Conservation (phyloP, 1,284 basidiomycete species). For the Ustilago nuda region DNA sequence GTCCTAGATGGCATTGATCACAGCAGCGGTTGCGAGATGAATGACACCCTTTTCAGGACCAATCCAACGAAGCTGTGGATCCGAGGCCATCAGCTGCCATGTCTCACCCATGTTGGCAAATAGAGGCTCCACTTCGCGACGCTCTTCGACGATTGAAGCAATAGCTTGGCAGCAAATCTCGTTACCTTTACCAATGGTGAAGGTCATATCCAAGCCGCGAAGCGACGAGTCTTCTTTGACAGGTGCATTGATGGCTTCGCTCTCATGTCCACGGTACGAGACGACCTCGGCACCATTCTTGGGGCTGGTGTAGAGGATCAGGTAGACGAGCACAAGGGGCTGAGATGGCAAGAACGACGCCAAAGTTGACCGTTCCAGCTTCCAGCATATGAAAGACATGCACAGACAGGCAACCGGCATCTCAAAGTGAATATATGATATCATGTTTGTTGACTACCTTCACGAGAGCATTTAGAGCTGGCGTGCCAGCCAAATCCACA, state of each 20-base stretch:
- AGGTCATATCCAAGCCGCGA: conserved; percentile 73
- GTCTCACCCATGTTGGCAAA: conserved; percentile 80
- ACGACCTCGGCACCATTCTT: conserved; percentile 38
- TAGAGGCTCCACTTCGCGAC: conserved; percentile 83
- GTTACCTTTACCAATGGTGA: conserved; percentile 73
- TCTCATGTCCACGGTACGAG: conserved; percentile 48
- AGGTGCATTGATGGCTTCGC: conserved; percentile 47
- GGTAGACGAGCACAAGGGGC: conserved; percentile 73
- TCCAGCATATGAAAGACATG: not conserved
- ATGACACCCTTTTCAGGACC: conserved; percentile 89
- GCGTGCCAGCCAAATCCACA: conserved; percentile 38
- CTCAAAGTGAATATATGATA: not conserved
- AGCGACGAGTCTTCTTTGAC: conserved; percentile 68
- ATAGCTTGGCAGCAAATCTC: conserved; percentile 73
- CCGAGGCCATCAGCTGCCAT: conserved; percentile 52
- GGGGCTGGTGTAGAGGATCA: conserved; percentile 79
- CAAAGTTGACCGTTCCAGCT: not conserved
- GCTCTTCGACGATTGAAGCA: conserved; percentile 72
- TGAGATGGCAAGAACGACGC: not conserved
- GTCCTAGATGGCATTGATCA: conserved; percentile 76
- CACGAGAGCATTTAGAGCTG: conserved; percentile 9
- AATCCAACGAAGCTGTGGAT: conserved; percentile 59
- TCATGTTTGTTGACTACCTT: not conserved
- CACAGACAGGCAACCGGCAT: not conserved
- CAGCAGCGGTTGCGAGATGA: conserved; percentile 82